Conservation (phyloP, 2,329 filamentous ascomycete species). For the Hymenoscyphus albidus region DNA sequence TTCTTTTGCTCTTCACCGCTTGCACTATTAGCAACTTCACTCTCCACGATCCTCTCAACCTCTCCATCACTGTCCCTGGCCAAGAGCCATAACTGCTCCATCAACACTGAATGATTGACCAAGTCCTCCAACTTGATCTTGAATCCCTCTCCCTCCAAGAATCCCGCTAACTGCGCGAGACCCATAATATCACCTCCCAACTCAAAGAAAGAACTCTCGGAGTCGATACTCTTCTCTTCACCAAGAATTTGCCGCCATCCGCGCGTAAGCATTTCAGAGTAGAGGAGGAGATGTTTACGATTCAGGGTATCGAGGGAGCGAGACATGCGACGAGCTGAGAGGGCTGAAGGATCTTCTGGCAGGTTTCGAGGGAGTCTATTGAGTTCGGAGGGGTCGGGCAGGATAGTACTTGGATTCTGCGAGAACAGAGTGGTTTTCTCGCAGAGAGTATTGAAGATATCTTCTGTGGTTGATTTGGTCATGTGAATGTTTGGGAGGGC, state of each 20-base stretch:
- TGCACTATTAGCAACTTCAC: not conserved
- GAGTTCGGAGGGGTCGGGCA: constrained; percentile 7
- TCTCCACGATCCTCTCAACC: not conserved
- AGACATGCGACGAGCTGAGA: not conserved
- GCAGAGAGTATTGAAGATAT: constrained; percentile 13
- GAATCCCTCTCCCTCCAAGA: constrained; percentile 13
- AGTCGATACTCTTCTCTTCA: constrained; percentile 3
- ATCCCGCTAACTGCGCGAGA: constrained; percentile 9
- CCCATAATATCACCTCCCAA: constrained; percentile 18
- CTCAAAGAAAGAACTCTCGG: constrained; percentile 13
- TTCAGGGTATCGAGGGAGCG: constrained; percentile 2
- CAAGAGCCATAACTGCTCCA: constrained; percentile 16
- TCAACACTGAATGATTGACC: constrained; percentile 14
- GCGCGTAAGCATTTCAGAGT: constrained; percentile 7
- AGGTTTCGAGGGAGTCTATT: not conserved
- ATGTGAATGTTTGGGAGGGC: constrained; percentile 8
- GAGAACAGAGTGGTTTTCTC: constrained; percentile 9
- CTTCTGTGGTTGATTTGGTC: constrained; percentile 6
- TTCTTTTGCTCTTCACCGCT: not conserved
- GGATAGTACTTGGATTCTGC: not conserved
- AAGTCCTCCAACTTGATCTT: constrained; percentile 17
- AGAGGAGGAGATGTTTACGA: constrained; percentile 1
- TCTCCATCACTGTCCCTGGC: not conserved
- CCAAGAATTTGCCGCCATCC: constrained; percentile 11
- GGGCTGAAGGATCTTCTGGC: not conserved